Conservation (phyloP, 192 early-diverging fungal species). For the Rhizoclosmatium globosum region DNA sequence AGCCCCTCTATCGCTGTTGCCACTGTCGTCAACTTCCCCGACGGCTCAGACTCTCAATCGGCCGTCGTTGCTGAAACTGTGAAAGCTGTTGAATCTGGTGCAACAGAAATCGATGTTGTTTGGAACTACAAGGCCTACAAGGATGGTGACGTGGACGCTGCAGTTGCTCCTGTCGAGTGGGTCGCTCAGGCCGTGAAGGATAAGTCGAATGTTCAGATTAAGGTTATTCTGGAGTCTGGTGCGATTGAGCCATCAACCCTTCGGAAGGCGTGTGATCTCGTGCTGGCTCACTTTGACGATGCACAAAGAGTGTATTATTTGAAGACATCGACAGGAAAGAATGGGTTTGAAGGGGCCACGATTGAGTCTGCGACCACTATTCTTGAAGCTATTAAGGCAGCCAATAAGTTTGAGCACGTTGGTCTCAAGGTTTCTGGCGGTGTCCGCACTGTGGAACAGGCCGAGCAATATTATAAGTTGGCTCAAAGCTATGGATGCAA, state of each 20-base stretch:
- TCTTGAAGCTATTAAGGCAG: conserved; percentile 6
- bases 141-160: background rate
- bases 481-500: background rate
- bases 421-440: conserved; percentile 16
- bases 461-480: background rate
- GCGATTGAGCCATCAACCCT: background rate
- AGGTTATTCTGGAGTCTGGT: conserved; percentile 14
- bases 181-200: background rate
- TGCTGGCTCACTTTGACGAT: background rate
- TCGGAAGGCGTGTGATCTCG: background rate
- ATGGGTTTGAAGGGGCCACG: background rate
- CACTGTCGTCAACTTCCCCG: conserved; percentile 12
- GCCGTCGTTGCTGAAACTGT: background rate
- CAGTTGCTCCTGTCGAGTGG: background rate
- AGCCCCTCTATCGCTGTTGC: background rate
- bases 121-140: conserved; percentile 12
- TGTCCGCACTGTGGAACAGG: background rate
- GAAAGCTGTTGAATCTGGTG: background rate
- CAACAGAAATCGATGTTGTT: conserved; percentile 7
- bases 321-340: conserved; percentile 17
- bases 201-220: background rate
- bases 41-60: background rate
- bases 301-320: background rate
- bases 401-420: background rate
- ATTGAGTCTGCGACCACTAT: conserved; percentile 8